phyloP scores from a whole-genome alignment of 1,284 basidiomycete species.

The Ceratobasidium sp. region DNA sequence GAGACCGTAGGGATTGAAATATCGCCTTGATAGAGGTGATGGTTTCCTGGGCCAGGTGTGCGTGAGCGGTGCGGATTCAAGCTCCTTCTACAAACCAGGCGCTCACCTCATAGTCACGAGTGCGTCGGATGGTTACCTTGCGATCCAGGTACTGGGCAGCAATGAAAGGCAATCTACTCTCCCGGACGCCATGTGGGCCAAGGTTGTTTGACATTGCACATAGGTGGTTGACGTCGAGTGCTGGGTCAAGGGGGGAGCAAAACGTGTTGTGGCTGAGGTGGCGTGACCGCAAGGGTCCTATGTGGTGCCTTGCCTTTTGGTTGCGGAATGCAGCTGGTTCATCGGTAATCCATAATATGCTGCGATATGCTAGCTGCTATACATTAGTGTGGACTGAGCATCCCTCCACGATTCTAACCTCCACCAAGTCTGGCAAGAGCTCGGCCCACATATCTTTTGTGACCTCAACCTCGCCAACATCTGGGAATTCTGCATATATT shows the following conservation, averaged over 20 bases:
- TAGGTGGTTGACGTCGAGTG: not conserved
- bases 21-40: not conserved
- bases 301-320: too few relatives aligned
- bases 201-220: not conserved
- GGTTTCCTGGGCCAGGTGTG: constrained; percentile 11
- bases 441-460: constrained; percentile 27
- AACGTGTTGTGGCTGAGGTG: too few relatives aligned
- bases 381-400: too few relatives aligned
- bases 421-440: constrained; percentile 1
- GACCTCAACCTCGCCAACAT: not conserved
- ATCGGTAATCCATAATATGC: too few relatives aligned
- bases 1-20: not conserved
- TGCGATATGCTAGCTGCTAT: too few relatives aligned
- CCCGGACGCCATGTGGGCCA: too few relatives aligned
- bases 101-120: not conserved
- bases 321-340: too few relatives aligned
- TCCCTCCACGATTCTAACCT: not conserved
- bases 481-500: not conserved
- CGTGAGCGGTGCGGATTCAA: not conserved
- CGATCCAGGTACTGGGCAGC: not conserved
- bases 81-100: not conserved
- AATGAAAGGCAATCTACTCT: not conserved
- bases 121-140: constrained; percentile 4
- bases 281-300: too few relatives aligned
- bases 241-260: not conserved